Evolutionary conservation across 1,139 yeast species (phyloP).

Genomic region (Debaryomyces sp.): DNA sequence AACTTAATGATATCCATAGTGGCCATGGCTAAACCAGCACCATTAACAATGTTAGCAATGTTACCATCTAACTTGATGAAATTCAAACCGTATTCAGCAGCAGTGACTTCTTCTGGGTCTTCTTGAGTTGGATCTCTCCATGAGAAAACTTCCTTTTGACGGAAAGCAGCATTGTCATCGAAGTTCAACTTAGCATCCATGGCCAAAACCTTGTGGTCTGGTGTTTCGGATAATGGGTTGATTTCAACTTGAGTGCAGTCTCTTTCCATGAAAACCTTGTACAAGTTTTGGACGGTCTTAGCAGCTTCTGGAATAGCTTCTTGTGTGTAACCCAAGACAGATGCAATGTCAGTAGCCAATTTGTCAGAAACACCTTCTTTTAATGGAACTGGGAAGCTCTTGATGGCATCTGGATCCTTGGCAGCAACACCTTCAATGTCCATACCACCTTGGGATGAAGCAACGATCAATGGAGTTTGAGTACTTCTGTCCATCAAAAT

Average conservation of each 20-base stretch:
- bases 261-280: slow-evolving; percentile 82
- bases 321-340: slow-evolving; percentile 76
- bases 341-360: slow-evolving; percentile 76
- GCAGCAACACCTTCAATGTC: slow-evolving; percentile 99
- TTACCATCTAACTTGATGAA: slow-evolving; percentile 98
- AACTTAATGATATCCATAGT: slow-evolving; percentile 99
- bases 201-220: slow-evolving; percentile 87
- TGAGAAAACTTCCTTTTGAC: slow-evolving; percentile 91
- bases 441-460: slow-evolving; percentile 99
- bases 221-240: slow-evolving; percentile 95
- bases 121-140: slow-evolving; percentile 99
- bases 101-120: slow-evolving; percentile 96
- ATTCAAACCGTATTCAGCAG: slow-evolving; percentile 87
- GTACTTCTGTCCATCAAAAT: slow-evolving; percentile 92
- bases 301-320: slow-evolving; percentile 88
- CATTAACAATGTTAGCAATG: slow-evolving; percentile 98
- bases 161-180: slow-evolving; percentile 94
- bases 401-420: slow-evolving; percentile 88
- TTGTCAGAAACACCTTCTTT: slow-evolving; percentile 79
- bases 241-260: slow-evolving; percentile 99
- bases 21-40: slow-evolving; percentile 99
- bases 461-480: slow-evolving; percentile 91
- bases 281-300: slow-evolving; percentile 80
- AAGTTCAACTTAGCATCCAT: slow-evolving; percentile 99
- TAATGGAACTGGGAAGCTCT: slow-evolving; percentile 80